These are phyloP conservation scores for Chaetomium fimeti DNA, from an alignment of 495 filamentous ascomycete genomes.

Conservation along the genomic window DNA sequence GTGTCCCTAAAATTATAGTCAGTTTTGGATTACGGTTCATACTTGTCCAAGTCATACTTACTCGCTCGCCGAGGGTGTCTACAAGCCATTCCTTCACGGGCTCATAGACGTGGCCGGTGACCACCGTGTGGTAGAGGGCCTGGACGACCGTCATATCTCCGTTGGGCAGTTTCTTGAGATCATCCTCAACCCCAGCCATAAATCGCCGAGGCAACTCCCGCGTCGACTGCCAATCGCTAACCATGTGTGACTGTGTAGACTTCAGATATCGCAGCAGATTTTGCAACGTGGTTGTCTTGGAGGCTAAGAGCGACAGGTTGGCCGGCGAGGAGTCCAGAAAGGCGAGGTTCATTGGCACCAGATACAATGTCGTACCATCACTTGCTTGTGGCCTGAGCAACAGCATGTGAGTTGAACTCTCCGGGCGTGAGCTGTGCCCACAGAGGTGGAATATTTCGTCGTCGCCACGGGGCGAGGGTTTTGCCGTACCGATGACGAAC, in stretches of 20 bases:
- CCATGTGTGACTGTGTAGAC: slow-evolving; percentile 71
- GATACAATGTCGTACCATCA: slow-evolving; percentile 46
- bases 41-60: slow-evolving; percentile 41
- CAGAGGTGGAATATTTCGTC: slow-evolving; percentile 42
- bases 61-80: slow-evolving; percentile 80
- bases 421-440: slow-evolving; percentile 68
- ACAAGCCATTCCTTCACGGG: slow-evolving; percentile 83
- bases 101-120: slow-evolving; percentile 76
- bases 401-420: slow-evolving; percentile 73
- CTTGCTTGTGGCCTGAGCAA: slow-evolving; percentile 47
- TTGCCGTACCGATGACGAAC: slow-evolving; percentile 74
- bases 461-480: slow-evolving; percentile 30
- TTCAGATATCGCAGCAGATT: slow-evolving; percentile 79
- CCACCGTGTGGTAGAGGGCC: slow-evolving; percentile 79
- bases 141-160: slow-evolving; percentile 59
- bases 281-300: slow-evolving; percentile 82
- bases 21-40: background rate
- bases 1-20: slow-evolving; percentile 61
- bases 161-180: slow-evolving; percentile 45
- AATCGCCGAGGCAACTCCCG: slow-evolving; percentile 77
- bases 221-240: slow-evolving; percentile 74
- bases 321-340: slow-evolving; percentile 77
- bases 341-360: slow-evolving; percentile 77
- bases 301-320: slow-evolving; percentile 77
- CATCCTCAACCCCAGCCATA: slow-evolving; percentile 70